Percentiles rank a stretch among this genome's conserved stretches.
These are phyloP conservation scores for Malania oleifera DNA, from an alignment of 164 flowering plant genomes.

Conservation along the genomic window DNA sequence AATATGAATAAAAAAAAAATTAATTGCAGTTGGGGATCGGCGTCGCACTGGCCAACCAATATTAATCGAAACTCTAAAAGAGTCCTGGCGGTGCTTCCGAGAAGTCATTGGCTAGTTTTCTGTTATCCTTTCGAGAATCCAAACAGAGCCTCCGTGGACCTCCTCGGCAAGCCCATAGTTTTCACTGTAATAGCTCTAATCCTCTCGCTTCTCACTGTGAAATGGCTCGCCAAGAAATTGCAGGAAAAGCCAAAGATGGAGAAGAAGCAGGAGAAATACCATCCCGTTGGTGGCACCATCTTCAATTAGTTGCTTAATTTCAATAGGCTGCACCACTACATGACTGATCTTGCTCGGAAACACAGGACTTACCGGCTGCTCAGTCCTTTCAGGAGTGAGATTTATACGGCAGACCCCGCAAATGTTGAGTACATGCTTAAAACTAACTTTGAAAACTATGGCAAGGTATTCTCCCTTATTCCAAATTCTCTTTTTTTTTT, in stretches of 20 bases:
- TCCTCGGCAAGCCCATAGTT: not conserved
- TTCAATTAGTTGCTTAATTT: conserved; percentile 47
- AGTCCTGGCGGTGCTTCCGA: too few species aligned
- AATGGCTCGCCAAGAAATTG: not conserved
- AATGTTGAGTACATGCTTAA: conserved; percentile 64
- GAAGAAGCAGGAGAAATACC: conserved; percentile 29
- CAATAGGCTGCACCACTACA: conserved; percentile 45
- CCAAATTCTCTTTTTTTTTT: not conserved
- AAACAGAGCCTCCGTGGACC: too few species aligned
- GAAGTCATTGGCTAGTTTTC: too few species aligned
- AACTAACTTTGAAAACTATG: conserved; percentile 50
- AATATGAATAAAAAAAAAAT: too few species aligned
- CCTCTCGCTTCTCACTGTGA: not conserved
- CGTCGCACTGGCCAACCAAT: too few species aligned
- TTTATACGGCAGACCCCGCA: conserved; percentile 48
- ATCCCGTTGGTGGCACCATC: conserved; percentile 52
- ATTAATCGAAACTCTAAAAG: too few species aligned
- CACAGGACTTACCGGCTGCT: conserved; percentile 48
- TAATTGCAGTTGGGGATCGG: too few species aligned
- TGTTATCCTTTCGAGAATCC: too few species aligned
- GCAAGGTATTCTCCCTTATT: conserved; percentile 35
- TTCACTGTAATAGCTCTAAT: not conserved
- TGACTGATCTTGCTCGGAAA: conserved; percentile 45
- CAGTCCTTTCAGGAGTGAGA: conserved; percentile 29
- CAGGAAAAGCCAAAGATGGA: too few species aligned